A percentile compares a stretch with the other conserved stretches of the same genome.
Evolutionary conservation across 2,329 filamentous ascomycete genomes (phyloP).

Genomic region (Dothistroma pini): DNA sequence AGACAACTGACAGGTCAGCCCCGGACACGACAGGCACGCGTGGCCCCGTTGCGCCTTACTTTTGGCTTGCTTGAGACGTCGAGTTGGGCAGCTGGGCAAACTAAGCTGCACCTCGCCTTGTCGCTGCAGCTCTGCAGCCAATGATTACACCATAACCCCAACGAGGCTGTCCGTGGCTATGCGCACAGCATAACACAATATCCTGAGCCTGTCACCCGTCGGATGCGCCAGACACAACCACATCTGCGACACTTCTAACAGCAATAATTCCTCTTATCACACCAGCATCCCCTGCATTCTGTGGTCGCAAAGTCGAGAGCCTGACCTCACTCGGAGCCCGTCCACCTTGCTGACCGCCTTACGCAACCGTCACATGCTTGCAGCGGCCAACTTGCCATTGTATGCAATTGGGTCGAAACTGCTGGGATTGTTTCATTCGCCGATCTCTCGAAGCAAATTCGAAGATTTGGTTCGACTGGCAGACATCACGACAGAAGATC

Average conservation of each 20-base stretch:
- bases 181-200: neutral
- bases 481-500: neutral
- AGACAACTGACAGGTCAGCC: conserved; percentile 1
- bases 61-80: neutral
- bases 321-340: neutral
- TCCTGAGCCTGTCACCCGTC: no score
- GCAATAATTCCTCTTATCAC: no score
- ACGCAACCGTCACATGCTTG: neutral
- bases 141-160: neutral
- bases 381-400: neutral
- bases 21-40: neutral
- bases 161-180: conserved; percentile 1
- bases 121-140: neutral
- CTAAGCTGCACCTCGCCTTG: conserved; percentile 8
- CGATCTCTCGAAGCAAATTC: neutral
- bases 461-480: neutral
- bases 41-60: neutral
- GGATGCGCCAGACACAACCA: no score
- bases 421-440: neutral
- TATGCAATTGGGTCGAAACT: neutral
- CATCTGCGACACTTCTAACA: neutral
- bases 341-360: neutral
- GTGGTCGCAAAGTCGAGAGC: neutral
- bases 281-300: neutral
- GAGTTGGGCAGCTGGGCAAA: conserved; percentile 10